phyloP scores from a whole-genome alignment of 345 rosid species.

The Hibiscus tridactylites region DNA sequence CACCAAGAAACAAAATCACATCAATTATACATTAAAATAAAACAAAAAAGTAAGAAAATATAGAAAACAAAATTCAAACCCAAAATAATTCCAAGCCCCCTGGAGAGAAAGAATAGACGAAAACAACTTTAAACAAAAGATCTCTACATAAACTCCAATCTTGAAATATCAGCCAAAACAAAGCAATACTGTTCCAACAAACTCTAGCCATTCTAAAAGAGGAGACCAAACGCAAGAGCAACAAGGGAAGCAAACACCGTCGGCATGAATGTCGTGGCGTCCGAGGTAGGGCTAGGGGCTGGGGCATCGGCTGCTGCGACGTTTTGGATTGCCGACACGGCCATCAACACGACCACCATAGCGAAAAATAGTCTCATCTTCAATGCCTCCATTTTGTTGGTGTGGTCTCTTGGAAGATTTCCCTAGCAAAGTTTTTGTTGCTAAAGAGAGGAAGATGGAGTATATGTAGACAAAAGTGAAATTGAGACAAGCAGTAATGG shows the following conservation, averaged over 20 bases:
- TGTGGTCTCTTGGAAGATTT: neutral
- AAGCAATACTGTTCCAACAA: neutral
- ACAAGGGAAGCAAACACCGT: slow-evolving; percentile 27
- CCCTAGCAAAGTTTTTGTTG: neutral
- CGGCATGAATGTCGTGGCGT: slow-evolving; percentile 30
- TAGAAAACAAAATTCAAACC: neutral
- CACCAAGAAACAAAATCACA: slow-evolving; percentile 9
- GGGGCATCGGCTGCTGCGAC: slow-evolving; percentile 35
- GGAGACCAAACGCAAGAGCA: slow-evolving; percentile 33
- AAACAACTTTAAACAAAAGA: neutral
- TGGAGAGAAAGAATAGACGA: neutral
- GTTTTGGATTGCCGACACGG: slow-evolving; percentile 19
- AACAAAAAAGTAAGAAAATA: neutral
- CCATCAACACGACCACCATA: slow-evolving; percentile 26
- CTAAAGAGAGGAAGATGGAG: neutral
- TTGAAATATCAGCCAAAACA: neutral
- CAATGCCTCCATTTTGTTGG: slow-evolving; percentile 11
- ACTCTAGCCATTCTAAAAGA: slow-evolving; percentile 8
- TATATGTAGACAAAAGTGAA: neutral
- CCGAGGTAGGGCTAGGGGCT: slow-evolving; percentile 35
- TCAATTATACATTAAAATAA: slow-evolving; percentile 3
- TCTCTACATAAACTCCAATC: slow-evolving; percentile 2
- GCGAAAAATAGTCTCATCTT: slow-evolving; percentile 25
- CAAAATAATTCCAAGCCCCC: neutral
- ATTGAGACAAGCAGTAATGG: neutral